Percentiles rank a stretch among this genome's conserved stretches.
Conservation (phyloP, 208 protist genomes). For the Herpetomonas samuelpessoai region DNA sequence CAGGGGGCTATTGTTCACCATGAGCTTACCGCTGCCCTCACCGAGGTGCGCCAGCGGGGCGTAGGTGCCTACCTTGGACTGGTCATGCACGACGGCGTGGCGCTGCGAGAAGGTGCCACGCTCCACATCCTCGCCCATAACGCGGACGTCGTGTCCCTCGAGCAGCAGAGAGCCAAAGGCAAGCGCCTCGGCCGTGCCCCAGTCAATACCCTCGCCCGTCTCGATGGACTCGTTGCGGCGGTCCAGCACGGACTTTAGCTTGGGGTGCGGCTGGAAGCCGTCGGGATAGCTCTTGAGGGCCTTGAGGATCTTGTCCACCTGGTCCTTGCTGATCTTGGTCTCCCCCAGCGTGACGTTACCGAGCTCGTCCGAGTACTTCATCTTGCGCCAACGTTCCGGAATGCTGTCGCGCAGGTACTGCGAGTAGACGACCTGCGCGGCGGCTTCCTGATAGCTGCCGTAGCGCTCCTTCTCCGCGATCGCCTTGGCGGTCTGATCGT, state of each 20-base stretch:
- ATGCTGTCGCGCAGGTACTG: conserved; percentile 78
- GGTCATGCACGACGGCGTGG: conserved; percentile 96
- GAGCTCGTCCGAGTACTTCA: conserved; percentile 81
- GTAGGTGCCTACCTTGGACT: conserved; percentile 73
- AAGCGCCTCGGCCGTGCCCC: conserved; percentile 94
- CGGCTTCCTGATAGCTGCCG: conserved; percentile 64
- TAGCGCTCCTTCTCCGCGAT: conserved; percentile 77
- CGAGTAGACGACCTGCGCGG: conserved; percentile 74
- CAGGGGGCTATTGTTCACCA: conserved; percentile 93
- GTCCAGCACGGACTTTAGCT: conserved; percentile 78
- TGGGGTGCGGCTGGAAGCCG: conserved; percentile 81
- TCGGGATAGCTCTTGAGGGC: conserved; percentile 69
- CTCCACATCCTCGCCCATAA: conserved; percentile 96
- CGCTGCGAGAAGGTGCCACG: conserved; percentile 97
- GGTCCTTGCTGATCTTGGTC: conserved; percentile 66
- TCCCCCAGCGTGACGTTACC: conserved; percentile 49
- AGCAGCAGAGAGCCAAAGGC: conserved; percentile 94
- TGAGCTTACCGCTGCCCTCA: conserved; percentile 74
- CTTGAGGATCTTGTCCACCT: conserved; percentile 48
- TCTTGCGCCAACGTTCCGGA: conserved; percentile 54
- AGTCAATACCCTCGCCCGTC: conserved; percentile 84
- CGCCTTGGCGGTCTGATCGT: conserved; percentile 66
- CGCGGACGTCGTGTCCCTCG: conserved; percentile 94
- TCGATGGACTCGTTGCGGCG: conserved; percentile 73
- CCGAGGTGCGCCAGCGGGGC: conserved; percentile 75